phyloP scores from a whole-genome alignment of 331 rosid genomes.

The Saraca asoca region DNA sequence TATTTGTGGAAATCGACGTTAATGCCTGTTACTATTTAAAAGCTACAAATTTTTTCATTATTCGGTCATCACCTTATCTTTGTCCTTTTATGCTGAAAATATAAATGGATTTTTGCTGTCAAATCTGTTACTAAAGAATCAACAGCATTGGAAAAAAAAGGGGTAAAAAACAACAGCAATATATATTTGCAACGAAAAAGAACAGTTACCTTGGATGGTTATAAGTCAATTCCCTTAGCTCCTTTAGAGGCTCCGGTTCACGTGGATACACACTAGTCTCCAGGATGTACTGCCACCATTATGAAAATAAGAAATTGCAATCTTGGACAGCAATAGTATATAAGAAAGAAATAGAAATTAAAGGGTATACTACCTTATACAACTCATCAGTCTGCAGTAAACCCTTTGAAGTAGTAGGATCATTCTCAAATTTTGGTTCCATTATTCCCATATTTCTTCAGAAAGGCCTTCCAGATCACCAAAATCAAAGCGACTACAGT shows the following conservation, averaged over 20 bases:
- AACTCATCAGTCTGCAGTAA: slow-evolving; percentile 25
- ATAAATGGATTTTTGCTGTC: background rate
- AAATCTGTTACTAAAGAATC: background rate
- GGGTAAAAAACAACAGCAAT: background rate
- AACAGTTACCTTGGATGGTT: slow-evolving; percentile 42
- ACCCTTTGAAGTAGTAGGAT: slow-evolving; percentile 17
- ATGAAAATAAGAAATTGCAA: background rate
- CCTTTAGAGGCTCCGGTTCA: slow-evolving; percentile 57
- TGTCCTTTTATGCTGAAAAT: background rate
- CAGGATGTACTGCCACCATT: slow-evolving; percentile 51
- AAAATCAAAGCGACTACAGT: background rate
- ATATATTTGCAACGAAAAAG: background rate
- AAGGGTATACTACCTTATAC: slow-evolving; percentile 13
- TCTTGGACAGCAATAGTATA: background rate
- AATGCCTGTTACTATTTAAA: no score
- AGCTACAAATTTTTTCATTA: no score
- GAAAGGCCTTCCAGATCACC: background rate
- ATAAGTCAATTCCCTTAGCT: slow-evolving; percentile 47
- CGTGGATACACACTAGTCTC: slow-evolving; percentile 62
- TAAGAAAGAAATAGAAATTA: background rate
- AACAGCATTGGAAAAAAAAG: background rate
- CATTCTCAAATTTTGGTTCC: background rate
- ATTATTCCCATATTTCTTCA: slow-evolving; percentile 7
- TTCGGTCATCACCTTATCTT: background rate
- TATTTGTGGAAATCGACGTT: no score